Percentiles rank a stretch among this genome's conserved stretches.
phyloP scores from a whole-genome alignment of 139 green algal species.

The Pleodorina starrii region DNA sequence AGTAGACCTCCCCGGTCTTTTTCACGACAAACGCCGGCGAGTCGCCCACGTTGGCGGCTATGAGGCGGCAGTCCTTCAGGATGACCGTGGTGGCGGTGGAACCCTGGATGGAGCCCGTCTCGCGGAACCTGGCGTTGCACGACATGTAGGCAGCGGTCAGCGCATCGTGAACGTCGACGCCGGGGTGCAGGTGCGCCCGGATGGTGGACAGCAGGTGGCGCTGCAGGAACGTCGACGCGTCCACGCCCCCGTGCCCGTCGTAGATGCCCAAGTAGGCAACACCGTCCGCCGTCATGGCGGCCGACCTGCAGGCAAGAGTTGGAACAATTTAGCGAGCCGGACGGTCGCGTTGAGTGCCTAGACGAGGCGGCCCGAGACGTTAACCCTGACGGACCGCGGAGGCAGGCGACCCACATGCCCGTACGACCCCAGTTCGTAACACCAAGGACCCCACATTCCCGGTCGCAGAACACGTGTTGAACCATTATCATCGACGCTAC shows the following conservation, averaged over 20 bases:
- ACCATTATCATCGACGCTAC: too few species aligned
- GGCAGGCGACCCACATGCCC: too few species aligned
- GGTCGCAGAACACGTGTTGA: too few species aligned
- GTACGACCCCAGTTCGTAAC: too few species aligned
- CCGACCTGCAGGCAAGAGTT: constrained; percentile 13
- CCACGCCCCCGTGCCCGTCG: constrained; percentile 35
- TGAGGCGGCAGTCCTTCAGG: constrained; percentile 9
- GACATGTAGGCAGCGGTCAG: not conserved
- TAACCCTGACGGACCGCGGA: too few species aligned
- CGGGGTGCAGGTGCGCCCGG: constrained; percentile 28
- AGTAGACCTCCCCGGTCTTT: constrained; percentile 29
- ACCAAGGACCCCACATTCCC: too few species aligned
- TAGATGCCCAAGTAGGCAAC: constrained; percentile 37
- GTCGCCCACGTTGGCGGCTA: constrained; percentile 47
- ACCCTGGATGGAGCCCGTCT: constrained; percentile 42
- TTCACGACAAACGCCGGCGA: constrained; percentile 45
- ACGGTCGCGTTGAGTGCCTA: too few species aligned
- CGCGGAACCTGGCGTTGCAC: constrained; percentile 25
- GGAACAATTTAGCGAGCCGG: too few species aligned
- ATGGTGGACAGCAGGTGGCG: constrained; percentile 32
- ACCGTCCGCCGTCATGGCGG: constrained; percentile 12
- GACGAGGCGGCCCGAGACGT: too few species aligned
- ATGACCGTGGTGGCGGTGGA: constrained; percentile 40
- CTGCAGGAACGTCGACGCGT: constrained; percentile 41
- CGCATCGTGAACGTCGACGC: constrained; percentile 31